phyloP scores from a whole-genome alignment of 192 early-diverging fungal genomes.

The Coemansia brasiliensis region DNA sequence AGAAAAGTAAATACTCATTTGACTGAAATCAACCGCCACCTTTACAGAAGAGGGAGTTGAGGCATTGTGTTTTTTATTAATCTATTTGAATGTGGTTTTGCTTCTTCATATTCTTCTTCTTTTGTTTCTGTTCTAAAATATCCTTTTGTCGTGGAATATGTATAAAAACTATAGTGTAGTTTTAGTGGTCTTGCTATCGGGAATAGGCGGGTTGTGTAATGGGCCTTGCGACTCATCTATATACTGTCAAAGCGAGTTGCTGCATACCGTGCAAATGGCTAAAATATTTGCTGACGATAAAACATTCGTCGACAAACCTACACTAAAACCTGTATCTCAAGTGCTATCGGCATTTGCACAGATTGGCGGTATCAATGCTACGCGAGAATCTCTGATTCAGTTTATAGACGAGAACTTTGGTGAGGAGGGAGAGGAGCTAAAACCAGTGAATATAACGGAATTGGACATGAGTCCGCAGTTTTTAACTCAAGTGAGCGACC shows the following conservation, averaged over 20 bases:
- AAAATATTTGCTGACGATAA: conserved; percentile 66
- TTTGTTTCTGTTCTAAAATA: too few relatives aligned
- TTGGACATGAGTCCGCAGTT: conserved; percentile 47
- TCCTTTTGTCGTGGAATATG: neutral
- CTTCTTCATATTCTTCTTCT: too few relatives aligned
- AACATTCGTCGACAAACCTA: conserved; percentile 74
- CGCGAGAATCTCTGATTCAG: conserved; percentile 22
- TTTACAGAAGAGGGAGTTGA: too few relatives aligned
- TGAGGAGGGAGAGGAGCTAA: conserved; percentile 56
- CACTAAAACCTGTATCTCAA: conserved; percentile 55
- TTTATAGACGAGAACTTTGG: conserved; percentile 65
- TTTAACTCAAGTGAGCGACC: conserved; percentile 48
- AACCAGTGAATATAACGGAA: conserved; percentile 35
- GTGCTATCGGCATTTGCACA: conserved; percentile 57
- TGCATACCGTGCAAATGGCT: conserved; percentile 65
- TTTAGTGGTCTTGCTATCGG: neutral
- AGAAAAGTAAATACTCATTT: conserved; percentile 5
- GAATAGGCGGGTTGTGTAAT: neutral
- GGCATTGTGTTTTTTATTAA: too few relatives aligned
- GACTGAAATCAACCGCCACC: neutral
- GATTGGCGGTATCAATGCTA: conserved; percentile 47
- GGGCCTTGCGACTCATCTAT: conserved; percentile 62
- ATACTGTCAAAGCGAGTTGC: conserved; percentile 66
- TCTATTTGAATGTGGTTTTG: too few relatives aligned
- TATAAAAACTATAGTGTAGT: neutral